Conservation (phyloP, 129 eudicot genomes). For the Ambrosia artemisiifolia region DNA sequence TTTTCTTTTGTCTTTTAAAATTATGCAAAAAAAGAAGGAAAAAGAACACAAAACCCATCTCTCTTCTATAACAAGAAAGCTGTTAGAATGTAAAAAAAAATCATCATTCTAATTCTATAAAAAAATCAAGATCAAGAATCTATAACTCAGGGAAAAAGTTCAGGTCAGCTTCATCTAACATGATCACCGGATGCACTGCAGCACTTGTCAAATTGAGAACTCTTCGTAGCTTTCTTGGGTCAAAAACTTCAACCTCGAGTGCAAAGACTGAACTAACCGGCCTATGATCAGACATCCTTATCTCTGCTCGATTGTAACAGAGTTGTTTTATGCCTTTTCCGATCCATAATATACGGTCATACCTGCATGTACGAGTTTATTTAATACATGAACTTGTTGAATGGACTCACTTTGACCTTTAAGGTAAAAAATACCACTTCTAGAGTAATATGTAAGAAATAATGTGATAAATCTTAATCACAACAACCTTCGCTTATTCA, state of each 20-base stretch:
- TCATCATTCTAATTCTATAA: slow-evolving; percentile 25
- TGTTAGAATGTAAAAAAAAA: slow-evolving; percentile 11
- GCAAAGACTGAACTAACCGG: slow-evolving; percentile 84
- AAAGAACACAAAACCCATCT: too few species aligned
- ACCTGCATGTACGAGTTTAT: slow-evolving; percentile 49
- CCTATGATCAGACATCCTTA: slow-evolving; percentile 85
- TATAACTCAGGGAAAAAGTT: slow-evolving; percentile 8
- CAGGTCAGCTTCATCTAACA: slow-evolving; percentile 43
- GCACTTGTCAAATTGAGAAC: slow-evolving; percentile 80
- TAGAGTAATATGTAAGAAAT: background rate
- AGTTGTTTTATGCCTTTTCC: slow-evolving; percentile 92
- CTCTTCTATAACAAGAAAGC: slow-evolving; percentile 26
- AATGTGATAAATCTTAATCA: background rate
- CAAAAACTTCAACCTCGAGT: slow-evolving; percentile 76
- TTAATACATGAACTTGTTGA: background rate
- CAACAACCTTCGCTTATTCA: background rate
- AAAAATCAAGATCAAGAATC: slow-evolving; percentile 32
- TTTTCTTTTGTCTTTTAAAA: background rate
- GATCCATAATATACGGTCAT: slow-evolving; percentile 88
- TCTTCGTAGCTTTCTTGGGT: slow-evolving; percentile 72
- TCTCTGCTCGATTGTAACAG: slow-evolving; percentile 64
- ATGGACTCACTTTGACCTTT: slow-evolving; percentile 6
- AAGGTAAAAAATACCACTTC: background rate
- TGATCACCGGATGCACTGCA: slow-evolving; percentile 72
- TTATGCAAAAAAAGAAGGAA: background rate